Evolutionary conservation across 140 eudicot genomes (phyloP), one percentile per base, ranked within the genome.

Genomic region (Cichorium intybus): DNA sequence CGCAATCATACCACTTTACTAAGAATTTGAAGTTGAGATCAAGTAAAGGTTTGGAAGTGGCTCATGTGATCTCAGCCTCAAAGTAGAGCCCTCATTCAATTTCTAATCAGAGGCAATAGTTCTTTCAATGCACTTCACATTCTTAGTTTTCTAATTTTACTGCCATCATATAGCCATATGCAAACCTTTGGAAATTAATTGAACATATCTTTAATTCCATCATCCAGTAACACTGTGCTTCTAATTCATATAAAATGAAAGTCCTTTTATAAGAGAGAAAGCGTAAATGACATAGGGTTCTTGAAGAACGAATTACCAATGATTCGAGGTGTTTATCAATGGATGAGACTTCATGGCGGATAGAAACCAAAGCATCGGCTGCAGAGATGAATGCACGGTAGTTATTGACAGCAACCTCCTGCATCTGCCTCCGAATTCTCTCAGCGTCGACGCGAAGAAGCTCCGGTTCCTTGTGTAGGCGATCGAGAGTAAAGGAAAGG

Each of bases 381-480:
- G 97, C 97, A 5, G 94, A 81, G 45, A 93, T 93, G 75, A 93
- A 93, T 0, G 99, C 87, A 1, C 99, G 95, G 78, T 93, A 90
- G 76, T 90, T 90, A 12, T 79, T 80, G 18, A 93, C 97, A 2
- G 99, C 99, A 55, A 88, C 99, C 80, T 93, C 99, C 71, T 86
- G 95, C 97, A 94, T 94, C 88, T 94, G 99, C 69, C 95, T 61
- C 80, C 75, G 85, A 52, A 90, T 90, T 64, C 97, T 72, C 85
- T 94, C 99, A 9, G 95, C 99, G 75, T 94, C 99, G 7, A 94
- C 97, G 34, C 99, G 87, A 11, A 94, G 81, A 39, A 94, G 87
- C 85, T 94, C 99, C 58, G 99, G 99, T 62, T 94, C 99, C 95
- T 88, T 92, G 79, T 92, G 96, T 35, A 92, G 86, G 27, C 98